Conservation (phyloP, 2,329 filamentous ascomycete genomes). For the Polychaeton citri region DNA sequence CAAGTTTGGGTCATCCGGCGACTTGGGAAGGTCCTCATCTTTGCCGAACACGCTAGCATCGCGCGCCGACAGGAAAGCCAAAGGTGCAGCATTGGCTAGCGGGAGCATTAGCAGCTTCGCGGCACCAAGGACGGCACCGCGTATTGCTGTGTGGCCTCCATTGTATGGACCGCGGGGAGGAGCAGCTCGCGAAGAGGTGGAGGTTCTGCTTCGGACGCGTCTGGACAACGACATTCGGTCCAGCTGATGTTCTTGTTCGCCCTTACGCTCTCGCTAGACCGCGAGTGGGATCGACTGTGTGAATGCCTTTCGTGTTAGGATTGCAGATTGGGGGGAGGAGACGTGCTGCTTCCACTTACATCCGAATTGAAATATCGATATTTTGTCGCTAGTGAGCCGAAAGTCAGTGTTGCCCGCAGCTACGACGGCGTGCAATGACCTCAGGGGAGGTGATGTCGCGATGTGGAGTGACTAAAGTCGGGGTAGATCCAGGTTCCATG, state of each 20-base stretch:
- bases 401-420: no score
- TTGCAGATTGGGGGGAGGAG: no score
- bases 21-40: conserved; percentile 14
- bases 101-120: conserved; percentile 10
- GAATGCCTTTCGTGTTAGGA: no score
- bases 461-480: no score
- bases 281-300: no score
- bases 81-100: conserved; percentile 10
- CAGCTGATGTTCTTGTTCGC: background rate
- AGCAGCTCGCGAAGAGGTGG: background rate
- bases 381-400: no score
- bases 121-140: conserved; percentile 8
- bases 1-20: conserved; percentile 44
- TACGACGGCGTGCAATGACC: no score
- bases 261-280: no score
- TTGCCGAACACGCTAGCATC: conserved; percentile 6
- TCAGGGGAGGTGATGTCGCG: no score
- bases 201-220: background rate
- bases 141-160: conserved; percentile 3
- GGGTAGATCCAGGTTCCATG: no score
- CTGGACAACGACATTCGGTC: background rate
- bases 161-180: background rate
- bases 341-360: no score
- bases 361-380: no score
- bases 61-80: conserved; percentile 4